A percentile compares a stretch with the other conserved stretches of the same genome.
These are phyloP conservation scores for Colletotrichum phormii DNA, from an alignment of 2,329 filamentous ascomycete genomes.

Conservation along the genomic window DNA sequence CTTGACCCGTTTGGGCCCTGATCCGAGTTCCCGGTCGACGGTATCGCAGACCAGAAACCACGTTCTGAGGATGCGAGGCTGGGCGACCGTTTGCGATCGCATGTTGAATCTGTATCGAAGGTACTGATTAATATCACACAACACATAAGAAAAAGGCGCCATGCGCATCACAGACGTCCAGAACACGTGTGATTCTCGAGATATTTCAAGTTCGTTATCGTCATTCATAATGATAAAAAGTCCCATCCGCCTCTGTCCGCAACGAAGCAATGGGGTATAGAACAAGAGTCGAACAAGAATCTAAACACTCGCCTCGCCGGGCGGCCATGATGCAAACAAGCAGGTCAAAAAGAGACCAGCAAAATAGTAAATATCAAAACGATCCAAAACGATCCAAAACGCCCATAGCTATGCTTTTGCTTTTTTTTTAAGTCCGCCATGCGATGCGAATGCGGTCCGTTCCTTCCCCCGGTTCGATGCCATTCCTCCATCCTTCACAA, in stretches of 20 bases:
- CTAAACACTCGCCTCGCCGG: background rate
- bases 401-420: conserved; percentile 4
- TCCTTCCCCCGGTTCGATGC: background rate
- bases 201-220: background rate
- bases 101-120: background rate
- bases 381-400: background rate
- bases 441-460: background rate
- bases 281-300: background rate
- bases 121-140: too few relatives aligned
- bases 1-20: background rate
- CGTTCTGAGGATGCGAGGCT: background rate
- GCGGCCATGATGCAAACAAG: conserved; percentile 2
- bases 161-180: background rate
- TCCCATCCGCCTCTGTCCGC: conserved; percentile 1
- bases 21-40: background rate
- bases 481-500: background rate
- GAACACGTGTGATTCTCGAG: background rate
- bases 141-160: too few relatives aligned
- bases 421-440: background rate
- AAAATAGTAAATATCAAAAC: background rate
- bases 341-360: background rate
- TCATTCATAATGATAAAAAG: background rate
- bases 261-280: conserved; percentile 13
- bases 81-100: background rate
- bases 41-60: background rate